Evolutionary conservation across 148 eudicot genomes (phyloP).

Genomic region (Cornus kousa): DNA sequence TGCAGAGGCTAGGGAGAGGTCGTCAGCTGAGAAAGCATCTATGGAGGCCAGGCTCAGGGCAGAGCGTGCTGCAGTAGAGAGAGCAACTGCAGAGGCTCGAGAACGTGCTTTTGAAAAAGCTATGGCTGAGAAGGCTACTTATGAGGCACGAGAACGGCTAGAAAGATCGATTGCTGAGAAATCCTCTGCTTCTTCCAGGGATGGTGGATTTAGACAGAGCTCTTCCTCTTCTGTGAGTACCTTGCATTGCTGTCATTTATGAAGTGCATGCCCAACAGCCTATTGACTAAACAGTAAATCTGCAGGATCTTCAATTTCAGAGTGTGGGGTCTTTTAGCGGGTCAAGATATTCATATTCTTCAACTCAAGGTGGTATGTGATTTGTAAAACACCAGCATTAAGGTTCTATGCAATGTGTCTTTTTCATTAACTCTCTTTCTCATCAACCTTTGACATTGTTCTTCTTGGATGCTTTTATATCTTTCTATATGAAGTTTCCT

Average conservation of each 20-base stretch:
- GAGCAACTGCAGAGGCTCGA: slow-evolving; percentile 80
- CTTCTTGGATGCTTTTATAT: neutral
- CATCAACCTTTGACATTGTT: neutral
- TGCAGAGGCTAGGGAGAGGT: slow-evolving; percentile 69
- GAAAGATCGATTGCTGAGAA: slow-evolving; percentile 66
- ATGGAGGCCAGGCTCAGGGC: slow-evolving; percentile 68
- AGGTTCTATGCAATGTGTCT: neutral
- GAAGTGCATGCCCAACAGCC: slow-evolving; percentile 9
- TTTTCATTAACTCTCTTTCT: neutral
- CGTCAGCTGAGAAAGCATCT: slow-evolving; percentile 41
- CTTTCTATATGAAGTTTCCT: slow-evolving; percentile 4
- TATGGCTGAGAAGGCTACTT: slow-evolving; percentile 55
- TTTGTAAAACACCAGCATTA: slow-evolving; percentile 2
- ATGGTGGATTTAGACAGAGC: slow-evolving; percentile 58
- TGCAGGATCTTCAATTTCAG: slow-evolving; percentile 40
- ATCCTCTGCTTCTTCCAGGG: slow-evolving; percentile 42
- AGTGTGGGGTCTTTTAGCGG: slow-evolving; percentile 29
- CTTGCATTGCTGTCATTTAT: neutral
- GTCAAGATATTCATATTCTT: slow-evolving; percentile 29
- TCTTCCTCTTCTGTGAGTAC: slow-evolving; percentile 67
- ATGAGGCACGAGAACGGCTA: slow-evolving; percentile 49
- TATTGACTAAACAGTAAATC: slow-evolving; percentile 15
- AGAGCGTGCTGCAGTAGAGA: slow-evolving; percentile 90
- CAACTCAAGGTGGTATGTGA: slow-evolving; percentile 42
- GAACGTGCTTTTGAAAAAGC: slow-evolving; percentile 71